Base-by-base conservation (phyloP, 495 filamentous ascomycete species). In the Penicillium tannophilum region DNA sequence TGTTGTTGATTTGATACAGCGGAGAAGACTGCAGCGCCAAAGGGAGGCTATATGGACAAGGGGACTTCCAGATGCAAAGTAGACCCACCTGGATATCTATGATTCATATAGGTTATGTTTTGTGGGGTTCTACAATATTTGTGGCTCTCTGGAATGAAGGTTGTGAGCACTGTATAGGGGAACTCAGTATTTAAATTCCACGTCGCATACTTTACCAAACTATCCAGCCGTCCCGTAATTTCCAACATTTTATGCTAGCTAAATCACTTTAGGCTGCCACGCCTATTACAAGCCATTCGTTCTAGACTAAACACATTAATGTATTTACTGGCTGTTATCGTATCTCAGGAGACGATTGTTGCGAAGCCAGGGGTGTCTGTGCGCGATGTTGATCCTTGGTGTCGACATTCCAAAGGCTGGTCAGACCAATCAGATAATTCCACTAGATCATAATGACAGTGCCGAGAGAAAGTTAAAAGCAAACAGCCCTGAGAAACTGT, bases 311-410 rank as follows among this genome's bases (percentile, higher is more conserved):
- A 23, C 0, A 47, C 36, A 47, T 33, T 36, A 4, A 3, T 54
- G n/a, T 17, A 12, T 54, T 31, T 30, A 28, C 26, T 47, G 24
- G 23, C 28, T 6, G n/a, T 8, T 2, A 7, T 42, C 24, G 43
- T 49, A 17, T 30, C 26, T 52, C 20, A 11, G 14, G 36, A 33
- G 14, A 28, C 12, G 9, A 3, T 43, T 3, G 35, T 19, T 20
- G 49, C 46, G 47, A 43, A 69, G 55, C 66, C 59, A 69, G 66
- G 64, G 66, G 54, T 57, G 31, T 23, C 45, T 46, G 39, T 59
- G 58, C 46, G 33, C 7, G 35, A 24, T 12, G 56, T 52, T 33
- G 49, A 61, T 46, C 19, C 30, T 23, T 43, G 50, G 61, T 49
- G 58, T 55, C 36, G 44, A 20, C 64, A 70, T 67, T 67, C 64